Percentiles rank a stretch among this genome's conserved stretches.
Conservation (phyloP, 1,284 basidiomycete species). For the Marasmius fiardii region DNA sequence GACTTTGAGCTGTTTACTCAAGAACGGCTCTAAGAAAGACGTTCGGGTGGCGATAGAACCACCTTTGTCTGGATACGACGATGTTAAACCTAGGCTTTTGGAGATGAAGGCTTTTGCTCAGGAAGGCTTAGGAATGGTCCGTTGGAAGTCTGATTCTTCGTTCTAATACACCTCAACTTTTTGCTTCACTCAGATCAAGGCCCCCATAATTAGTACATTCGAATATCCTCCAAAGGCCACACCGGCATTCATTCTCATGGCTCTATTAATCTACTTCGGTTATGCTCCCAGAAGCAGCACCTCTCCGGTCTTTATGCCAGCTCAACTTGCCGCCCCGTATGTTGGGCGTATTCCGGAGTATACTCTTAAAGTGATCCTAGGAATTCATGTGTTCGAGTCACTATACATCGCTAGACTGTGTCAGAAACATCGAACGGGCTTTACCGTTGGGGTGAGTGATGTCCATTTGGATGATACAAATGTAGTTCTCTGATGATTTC, state of each 20-base stretch:
- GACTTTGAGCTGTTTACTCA: constrained; percentile 60
- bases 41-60: constrained; percentile 63
- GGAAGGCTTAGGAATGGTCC: constrained; percentile 71
- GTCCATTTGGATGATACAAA: background rate
- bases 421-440: constrained; percentile 51
- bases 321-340: constrained; percentile 15
- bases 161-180: background rate
- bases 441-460: constrained; percentile 48
- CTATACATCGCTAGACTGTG: constrained; percentile 54
- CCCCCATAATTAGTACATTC: constrained; percentile 60
- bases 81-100: constrained; percentile 74
- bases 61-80: constrained; percentile 67
- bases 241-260: constrained; percentile 21
- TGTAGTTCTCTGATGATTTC: background rate
- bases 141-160: constrained; percentile 17
- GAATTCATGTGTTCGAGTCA: constrained; percentile 47
- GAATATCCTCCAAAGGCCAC: constrained; percentile 32
- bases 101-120: constrained; percentile 73
- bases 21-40: constrained; percentile 42
- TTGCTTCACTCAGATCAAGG: constrained; percentile 54
- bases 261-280: constrained; percentile 36
- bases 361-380: constrained; percentile 19
- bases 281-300: constrained; percentile 31
- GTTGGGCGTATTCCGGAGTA: constrained; percentile 17
- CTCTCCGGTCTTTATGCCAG: constrained; percentile 22